Evolutionary conservation across 2,329 filamentous ascomycete genomes (phyloP).

Genomic region (Fusarium irregulare): DNA sequence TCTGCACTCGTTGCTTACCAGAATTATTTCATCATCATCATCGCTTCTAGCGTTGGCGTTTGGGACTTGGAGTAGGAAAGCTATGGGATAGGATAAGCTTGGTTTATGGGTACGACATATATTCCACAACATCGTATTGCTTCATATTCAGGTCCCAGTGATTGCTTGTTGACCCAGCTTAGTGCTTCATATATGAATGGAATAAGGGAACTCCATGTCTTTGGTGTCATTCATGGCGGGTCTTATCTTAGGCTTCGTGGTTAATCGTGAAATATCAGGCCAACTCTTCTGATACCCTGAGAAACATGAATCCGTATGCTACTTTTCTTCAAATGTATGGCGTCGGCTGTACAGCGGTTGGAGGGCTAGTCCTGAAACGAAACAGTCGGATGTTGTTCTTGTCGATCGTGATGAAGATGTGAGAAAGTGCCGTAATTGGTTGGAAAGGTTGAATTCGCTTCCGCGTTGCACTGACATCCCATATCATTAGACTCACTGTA

Average conservation of each 20-base stretch:
- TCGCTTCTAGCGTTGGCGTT: constrained; percentile 46
- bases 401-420: constrained; percentile 39
- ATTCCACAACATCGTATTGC: constrained; percentile 11
- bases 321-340: not conserved
- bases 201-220: constrained; percentile 3
- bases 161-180: not conserved
- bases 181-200: constrained; percentile 2
- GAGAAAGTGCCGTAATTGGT: constrained; percentile 40
- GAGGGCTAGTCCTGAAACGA: constrained; percentile 34
- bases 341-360: not conserved
- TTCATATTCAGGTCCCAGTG: constrained; percentile 13
- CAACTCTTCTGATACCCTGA: no score
- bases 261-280: constrained; percentile 15
- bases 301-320: not conserved
- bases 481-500: constrained; percentile 12
- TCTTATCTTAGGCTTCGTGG: constrained; percentile 7
- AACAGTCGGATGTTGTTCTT: constrained; percentile 18
- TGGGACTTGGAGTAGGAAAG: constrained; percentile 32
- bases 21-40: constrained; percentile 39
- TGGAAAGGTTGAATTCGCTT: constrained; percentile 15
- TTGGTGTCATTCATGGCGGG: constrained; percentile 17
- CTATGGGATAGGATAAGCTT: constrained; percentile 2
- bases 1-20: constrained; percentile 34
- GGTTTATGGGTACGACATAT: constrained; percentile 27
- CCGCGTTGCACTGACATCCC: constrained; percentile 7